Evolutionary conservation across 257 asterid genomes (phyloP), one percentile per base, ranked within the genome.

Genomic region (Echium plantagineum): DNA sequence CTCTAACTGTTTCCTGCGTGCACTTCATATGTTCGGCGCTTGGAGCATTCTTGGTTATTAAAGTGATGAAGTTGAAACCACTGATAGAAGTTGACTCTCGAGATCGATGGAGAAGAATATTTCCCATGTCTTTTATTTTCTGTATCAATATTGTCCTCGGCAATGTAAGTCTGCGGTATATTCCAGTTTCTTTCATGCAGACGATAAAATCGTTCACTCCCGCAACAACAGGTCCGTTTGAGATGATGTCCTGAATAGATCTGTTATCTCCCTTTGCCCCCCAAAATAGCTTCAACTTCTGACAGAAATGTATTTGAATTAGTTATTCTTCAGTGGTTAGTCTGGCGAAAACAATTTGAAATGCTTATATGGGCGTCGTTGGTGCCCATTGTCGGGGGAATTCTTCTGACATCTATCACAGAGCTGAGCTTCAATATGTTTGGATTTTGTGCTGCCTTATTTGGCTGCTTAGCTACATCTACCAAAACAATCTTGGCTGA

Each of bases 131-230:
- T 12, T 81, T 86, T 69, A 72, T 84, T 63, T 86, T 86, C 60
- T 86, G 94, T 67, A 78, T 86, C 78, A 86, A 86, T 80, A 83
- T 86, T 28, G 95, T 80, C 21, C 58, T 86, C 74, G 95, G 95
- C 42, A 86, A 86, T 54, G 84, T 86, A 52, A 86, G 95, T 70
- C 63, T 86, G 61, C 83, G 95, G 2, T 86, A 86, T 28, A 84
- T 84, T 59, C 95, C 90, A 1, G 95, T 86, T 58, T 86, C 95
- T 18, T 86, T 86, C 74, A 86, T 86, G 95, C 94, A 86, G 75
- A 86, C 94, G 46, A 80, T 86, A 71, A 86, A 86, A 74, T 86
- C 95, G 52, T 81, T 86, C 66, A 86, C 95, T 57, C 95, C 94
- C 15, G 95, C 94, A 49, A 84, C 95, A 13, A 86, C 94, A 21